These are phyloP conservation scores for Acrocalymma vagum DNA, from an alignment of 2,329 filamentous ascomycete genomes.

Conservation along the genomic window DNA sequence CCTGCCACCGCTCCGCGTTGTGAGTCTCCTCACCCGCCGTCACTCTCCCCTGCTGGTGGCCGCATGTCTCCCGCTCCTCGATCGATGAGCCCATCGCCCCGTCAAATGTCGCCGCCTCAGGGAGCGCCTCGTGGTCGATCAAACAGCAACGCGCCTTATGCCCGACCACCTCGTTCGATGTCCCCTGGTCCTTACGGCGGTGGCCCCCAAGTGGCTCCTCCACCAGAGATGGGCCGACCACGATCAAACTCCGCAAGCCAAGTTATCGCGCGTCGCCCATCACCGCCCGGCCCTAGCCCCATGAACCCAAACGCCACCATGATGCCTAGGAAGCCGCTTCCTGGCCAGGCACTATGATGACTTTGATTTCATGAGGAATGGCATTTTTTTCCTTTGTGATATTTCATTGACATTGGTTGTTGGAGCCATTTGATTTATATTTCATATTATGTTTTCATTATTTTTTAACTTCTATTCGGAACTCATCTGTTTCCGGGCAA, in stretches of 20 bases:
- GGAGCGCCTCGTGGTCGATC: constrained; percentile 38
- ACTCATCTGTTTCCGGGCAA: constrained; percentile 9
- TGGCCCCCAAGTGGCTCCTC: constrained; percentile 40
- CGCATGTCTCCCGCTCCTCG: constrained; percentile 40
- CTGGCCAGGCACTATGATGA: constrained; percentile 53
- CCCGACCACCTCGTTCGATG: constrained; percentile 45
- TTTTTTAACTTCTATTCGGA: constrained; percentile 17
- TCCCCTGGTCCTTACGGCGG: constrained; percentile 50
- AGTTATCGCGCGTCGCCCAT: constrained; percentile 34
- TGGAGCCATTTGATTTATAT: constrained; percentile 11
- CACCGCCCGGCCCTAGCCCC: constrained; percentile 45
- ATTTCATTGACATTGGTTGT: constrained; percentile 10
- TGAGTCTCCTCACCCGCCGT: constrained; percentile 57
- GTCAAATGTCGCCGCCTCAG: constrained; percentile 35
- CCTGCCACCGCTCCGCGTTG: constrained; percentile 57
- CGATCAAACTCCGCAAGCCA: constrained; percentile 49
- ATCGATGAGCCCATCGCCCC: constrained; percentile 45
- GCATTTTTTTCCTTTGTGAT: constrained; percentile 21
- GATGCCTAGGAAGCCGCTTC: constrained; percentile 54
- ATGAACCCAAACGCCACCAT: constrained; percentile 41
- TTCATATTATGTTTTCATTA: constrained; percentile 13
- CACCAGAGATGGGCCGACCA: constrained; percentile 42
- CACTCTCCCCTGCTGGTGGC: constrained; percentile 51
- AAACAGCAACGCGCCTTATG: constrained; percentile 49
- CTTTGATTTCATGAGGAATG: constrained; percentile 35